Evolutionary conservation across 73 alveolate species (phyloP).

Genomic region (Halteria grandinella): DNA sequence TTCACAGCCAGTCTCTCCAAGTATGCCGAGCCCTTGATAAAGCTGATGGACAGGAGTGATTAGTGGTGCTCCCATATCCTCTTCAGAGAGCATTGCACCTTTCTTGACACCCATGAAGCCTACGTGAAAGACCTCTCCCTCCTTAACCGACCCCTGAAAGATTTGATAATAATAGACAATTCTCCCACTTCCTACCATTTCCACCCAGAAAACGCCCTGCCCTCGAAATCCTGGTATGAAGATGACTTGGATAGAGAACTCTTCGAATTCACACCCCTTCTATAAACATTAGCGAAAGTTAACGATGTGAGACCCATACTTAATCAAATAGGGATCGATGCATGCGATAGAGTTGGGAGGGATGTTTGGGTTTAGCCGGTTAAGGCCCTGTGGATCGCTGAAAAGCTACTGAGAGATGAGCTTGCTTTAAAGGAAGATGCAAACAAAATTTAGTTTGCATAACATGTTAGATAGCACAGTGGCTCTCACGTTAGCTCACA

Average conservation of each 20-base stretch:
- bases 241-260: conserved; percentile 64
- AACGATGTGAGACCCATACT: conserved; percentile 53
- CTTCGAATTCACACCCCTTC: conserved; percentile 35
- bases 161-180: conserved; percentile 71
- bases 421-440: no score
- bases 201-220: conserved; percentile 73
- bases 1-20: conserved; percentile 73
- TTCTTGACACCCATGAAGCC: conserved; percentile 53
- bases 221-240: conserved; percentile 64
- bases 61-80: conserved; percentile 47
- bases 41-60: conserved; percentile 49
- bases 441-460: no score
- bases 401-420: no score
- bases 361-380: no score
- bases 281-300: conserved; percentile 24
- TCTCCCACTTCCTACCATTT: conserved; percentile 53
- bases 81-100: conserved; percentile 85
- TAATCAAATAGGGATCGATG: conserved; percentile 12
- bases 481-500: no score
- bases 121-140: conserved; percentile 80
- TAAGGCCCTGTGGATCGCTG: no score
- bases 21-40: conserved; percentile 71
- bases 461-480: no score
- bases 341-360: no score
- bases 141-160: conserved; percentile 79